Evolutionary conservation across 2,329 filamentous ascomycete genomes (phyloP).

Genomic region (Trematosphaeria pertusa): DNA sequence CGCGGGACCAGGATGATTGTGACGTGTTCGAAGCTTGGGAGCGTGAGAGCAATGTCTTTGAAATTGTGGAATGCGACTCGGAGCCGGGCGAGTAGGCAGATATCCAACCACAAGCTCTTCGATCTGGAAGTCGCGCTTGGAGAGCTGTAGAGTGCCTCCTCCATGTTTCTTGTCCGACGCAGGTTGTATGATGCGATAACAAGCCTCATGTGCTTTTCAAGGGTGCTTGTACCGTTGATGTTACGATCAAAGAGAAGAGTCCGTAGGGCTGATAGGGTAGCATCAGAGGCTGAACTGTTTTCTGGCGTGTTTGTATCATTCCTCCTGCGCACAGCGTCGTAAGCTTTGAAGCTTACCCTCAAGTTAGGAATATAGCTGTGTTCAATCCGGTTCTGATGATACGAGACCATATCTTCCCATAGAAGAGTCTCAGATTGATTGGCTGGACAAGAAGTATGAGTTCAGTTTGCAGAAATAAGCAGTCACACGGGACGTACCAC

Average conservation of each 20-base stretch:
- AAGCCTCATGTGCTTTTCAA: conserved; percentile 13
- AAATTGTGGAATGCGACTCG: conserved; percentile 28
- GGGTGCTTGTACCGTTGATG: conserved; percentile 9
- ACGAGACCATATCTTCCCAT: conserved; percentile 27
- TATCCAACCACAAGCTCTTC: conserved; percentile 25
- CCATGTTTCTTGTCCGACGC: conserved; percentile 19
- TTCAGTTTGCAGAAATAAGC: conserved; percentile 4
- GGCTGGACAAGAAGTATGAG: conserved; percentile 9
- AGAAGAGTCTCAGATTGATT: conserved; percentile 7
- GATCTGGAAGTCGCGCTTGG: conserved; percentile 23
- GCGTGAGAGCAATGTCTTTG: conserved; percentile 23
- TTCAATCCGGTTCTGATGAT: conserved; percentile 27
- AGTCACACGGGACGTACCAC: conserved; percentile 14
- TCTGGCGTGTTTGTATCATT: conserved; percentile 1
- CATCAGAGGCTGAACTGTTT: conserved; percentile 10
- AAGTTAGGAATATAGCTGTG: conserved; percentile 26
- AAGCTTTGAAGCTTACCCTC: conserved; percentile 28
- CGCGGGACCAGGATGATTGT: conserved; percentile 20
- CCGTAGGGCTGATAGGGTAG: conserved; percentile 13
- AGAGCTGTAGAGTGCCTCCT: conserved; percentile 22
- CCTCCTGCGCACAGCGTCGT: conserved; percentile 6
- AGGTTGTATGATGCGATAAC: conserved; percentile 20
- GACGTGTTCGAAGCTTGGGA: conserved; percentile 26
- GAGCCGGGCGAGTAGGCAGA: conserved; percentile 28
- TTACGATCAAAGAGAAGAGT: conserved; percentile 17